Conservation (phyloP, 1,139 yeast species). For the Lodderomyces oxycetoniae region DNA sequence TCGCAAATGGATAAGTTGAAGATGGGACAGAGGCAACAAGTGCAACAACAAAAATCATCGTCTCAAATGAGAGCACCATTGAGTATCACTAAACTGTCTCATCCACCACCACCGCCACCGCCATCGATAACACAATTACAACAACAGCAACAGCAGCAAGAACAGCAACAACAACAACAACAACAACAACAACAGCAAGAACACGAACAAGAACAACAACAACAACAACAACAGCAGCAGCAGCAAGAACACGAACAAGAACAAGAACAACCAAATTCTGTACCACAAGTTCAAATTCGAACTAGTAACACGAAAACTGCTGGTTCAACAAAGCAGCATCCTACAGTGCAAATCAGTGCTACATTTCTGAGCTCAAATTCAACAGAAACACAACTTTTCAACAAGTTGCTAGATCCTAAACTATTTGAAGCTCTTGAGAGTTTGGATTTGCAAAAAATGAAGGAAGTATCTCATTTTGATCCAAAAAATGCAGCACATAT, state of each 20-base stretch:
- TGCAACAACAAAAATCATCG: not conserved
- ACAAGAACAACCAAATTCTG: conserved; percentile 5
- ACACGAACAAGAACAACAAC: not conserved
- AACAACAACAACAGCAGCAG: conserved; percentile 4
- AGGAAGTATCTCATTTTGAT: conserved; percentile 18
- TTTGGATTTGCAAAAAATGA: conserved; percentile 26
- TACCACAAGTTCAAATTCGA: not conserved
- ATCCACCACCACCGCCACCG: not conserved
- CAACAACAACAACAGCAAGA: not conserved
- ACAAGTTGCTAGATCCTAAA: conserved; percentile 28
- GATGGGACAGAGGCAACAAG: conserved; percentile 3
- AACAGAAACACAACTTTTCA: conserved; percentile 16
- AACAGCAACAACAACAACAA: not conserved
- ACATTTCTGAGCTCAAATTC: conserved; percentile 6
- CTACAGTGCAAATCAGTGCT: conserved; percentile 6
- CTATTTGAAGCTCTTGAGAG: conserved; percentile 27
- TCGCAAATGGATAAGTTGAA: conserved; percentile 9
- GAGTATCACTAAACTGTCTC: not conserved
- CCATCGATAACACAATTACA: not conserved
- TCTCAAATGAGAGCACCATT: not conserved
- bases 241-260: not conserved
- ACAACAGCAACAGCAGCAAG: not conserved
- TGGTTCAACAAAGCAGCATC: not conserved
- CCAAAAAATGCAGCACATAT: conserved; percentile 17
- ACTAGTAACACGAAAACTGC: not conserved